Conservation (phyloP, 139 green algal genomes). For the Bryopsis sp. region DNA sequence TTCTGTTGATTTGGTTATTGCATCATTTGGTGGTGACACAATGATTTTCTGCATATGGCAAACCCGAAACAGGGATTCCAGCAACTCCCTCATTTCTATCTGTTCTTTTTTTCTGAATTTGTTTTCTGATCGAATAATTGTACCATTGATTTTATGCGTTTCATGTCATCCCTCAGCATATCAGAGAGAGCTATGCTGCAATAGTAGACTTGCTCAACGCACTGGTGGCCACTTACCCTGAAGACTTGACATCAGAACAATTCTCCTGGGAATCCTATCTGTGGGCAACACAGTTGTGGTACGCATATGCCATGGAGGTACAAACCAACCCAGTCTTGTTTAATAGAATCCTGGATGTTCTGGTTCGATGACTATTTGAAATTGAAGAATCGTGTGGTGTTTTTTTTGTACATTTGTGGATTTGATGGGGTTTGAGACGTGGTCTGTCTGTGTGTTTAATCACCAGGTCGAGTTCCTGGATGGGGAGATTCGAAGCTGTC, state of each 20-base stretch:
- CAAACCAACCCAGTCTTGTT: neutral
- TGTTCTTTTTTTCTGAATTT: too few species aligned
- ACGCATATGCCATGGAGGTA: slow-evolving; percentile 61
- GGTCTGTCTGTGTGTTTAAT: neutral
- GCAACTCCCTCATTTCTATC: too few species aligned
- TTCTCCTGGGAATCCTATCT: slow-evolving; percentile 49
- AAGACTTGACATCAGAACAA: slow-evolving; percentile 32
- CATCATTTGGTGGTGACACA: too few species aligned
- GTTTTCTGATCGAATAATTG: too few species aligned
- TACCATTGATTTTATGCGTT: too few species aligned
- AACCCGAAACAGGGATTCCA: too few species aligned
- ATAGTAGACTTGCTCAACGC: slow-evolving; percentile 16
- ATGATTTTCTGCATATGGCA: too few species aligned
- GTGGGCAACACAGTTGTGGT: slow-evolving; percentile 66
- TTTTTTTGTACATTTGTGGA: too few species aligned
- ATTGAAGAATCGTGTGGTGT: too few species aligned
- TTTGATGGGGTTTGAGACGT: neutral
- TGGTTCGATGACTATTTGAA: too few species aligned
- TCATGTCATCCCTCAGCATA: too few species aligned
- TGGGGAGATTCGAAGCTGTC: slow-evolving; percentile 31
- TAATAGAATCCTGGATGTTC: neutral
- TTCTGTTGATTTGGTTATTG: too few species aligned
- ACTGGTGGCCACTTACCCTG: slow-evolving; percentile 45
- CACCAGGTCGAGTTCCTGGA: slow-evolving; percentile 34
- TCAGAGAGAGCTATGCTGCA: neutral